Evolutionary conservation across 257 asterid genomes (phyloP).

Genomic region (Phtheirospermum japonicum): DNA sequence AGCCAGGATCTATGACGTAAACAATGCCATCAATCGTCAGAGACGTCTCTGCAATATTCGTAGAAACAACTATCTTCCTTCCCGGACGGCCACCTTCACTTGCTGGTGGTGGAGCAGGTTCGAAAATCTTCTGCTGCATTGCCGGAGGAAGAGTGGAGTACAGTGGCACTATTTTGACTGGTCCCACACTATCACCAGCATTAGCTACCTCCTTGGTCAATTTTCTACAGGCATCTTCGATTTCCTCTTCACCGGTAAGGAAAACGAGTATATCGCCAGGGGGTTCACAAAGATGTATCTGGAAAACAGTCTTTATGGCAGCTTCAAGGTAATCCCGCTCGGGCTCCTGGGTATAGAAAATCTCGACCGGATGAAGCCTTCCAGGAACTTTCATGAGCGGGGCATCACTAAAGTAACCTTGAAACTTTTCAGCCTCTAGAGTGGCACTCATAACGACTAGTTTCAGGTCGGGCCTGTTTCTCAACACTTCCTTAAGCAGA

Average conservation of each 20-base stretch:
- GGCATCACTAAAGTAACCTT: slow-evolving; percentile 77
- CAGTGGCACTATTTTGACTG: slow-evolving; percentile 77
- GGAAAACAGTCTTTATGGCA: slow-evolving; percentile 87
- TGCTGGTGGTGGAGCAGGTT: slow-evolving; percentile 91
- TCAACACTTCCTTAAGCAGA: slow-evolving; percentile 87
- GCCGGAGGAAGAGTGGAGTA: slow-evolving; percentile 97
- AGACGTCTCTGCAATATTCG: slow-evolving; percentile 96
- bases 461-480: slow-evolving; percentile 77
- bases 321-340: slow-evolving; percentile 97
- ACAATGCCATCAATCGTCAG: slow-evolving; percentile 97
- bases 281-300: slow-evolving; percentile 81
- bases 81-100: slow-evolving; percentile 91
- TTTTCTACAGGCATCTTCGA: slow-evolving; percentile 93
- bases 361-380: slow-evolving; percentile 94
- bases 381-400: slow-evolving; percentile 99
- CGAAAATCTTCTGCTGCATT: slow-evolving; percentile 98
- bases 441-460: slow-evolving; percentile 99
- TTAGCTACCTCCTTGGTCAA: slow-evolving; percentile 72
- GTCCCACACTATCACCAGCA: slow-evolving; percentile 90
- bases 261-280: slow-evolving; percentile 95
- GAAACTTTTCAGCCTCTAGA: slow-evolving; percentile 97
- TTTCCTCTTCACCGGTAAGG: slow-evolving; percentile 98
- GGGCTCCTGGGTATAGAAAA: slow-evolving; percentile 89
- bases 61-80: slow-evolving; percentile 93
- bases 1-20: slow-evolving; percentile 96